Evolutionary conservation across 306 rosid genomes (phyloP).

Genomic region (Abrus pulchellus): DNA sequence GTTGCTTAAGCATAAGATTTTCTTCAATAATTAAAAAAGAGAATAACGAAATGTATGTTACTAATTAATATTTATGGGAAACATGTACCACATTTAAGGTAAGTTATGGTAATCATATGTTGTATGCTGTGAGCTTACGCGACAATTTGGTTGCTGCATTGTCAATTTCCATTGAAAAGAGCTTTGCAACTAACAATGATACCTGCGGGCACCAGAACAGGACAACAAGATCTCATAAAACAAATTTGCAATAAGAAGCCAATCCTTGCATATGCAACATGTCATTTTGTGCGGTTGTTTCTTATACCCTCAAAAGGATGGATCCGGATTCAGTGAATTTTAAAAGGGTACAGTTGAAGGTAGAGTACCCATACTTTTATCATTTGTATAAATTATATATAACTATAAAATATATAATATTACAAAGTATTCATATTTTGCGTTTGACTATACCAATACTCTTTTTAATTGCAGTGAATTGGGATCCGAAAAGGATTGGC

Average conservation of each 20-base stretch:
- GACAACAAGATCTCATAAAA: constrained; percentile 38
- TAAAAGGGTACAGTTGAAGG: too few relatives aligned
- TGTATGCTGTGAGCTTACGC: constrained; percentile 30
- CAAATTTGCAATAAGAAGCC: constrained; percentile 29
- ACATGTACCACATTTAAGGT: background rate
- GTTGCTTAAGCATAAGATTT: background rate
- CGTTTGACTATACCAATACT: too few relatives aligned
- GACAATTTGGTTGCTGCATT: constrained; percentile 42
- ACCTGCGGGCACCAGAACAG: constrained; percentile 24
- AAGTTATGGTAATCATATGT: background rate
- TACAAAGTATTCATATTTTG: too few relatives aligned
- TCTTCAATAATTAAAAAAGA: background rate
- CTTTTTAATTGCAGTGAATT: too few relatives aligned
- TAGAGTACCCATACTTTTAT: too few relatives aligned
- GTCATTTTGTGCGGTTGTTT: constrained; percentile 9
- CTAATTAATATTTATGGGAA: background rate
- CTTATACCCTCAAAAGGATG: background rate
- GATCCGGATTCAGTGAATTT: too few relatives aligned
- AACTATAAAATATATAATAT: too few relatives aligned
- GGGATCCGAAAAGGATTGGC: background rate
- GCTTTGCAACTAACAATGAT: constrained; percentile 38
- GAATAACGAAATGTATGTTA: background rate
- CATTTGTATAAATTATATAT: too few relatives aligned
- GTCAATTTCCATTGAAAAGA: constrained; percentile 42
- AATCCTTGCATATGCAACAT: constrained; percentile 22